A percentile compares a stretch with the other conserved stretches of the same genome.
Evolutionary conservation across 2,329 filamentous ascomycete genomes (phyloP).

Genomic region (Pyrenophora tritici-repentis): DNA sequence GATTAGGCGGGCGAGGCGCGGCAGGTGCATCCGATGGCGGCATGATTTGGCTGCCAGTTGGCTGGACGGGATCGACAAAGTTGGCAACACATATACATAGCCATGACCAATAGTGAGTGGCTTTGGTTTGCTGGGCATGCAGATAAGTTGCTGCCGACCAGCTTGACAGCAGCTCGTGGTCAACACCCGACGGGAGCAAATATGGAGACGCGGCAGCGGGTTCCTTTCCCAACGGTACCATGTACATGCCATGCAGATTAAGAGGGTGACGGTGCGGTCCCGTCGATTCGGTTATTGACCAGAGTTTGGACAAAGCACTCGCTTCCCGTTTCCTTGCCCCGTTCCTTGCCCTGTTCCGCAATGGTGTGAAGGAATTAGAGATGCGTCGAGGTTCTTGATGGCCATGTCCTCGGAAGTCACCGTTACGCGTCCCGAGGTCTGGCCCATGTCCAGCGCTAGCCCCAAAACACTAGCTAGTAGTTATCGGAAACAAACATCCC

Average conservation of each 20-base stretch:
- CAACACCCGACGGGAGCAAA: slow-evolving; percentile 5
- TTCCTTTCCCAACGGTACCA: slow-evolving; percentile 12
- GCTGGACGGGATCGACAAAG: slow-evolving; percentile 15
- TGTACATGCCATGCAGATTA: slow-evolving; percentile 11
- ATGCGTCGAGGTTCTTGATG: no score
- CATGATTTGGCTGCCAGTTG: slow-evolving; percentile 10
- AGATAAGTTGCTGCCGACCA: neutral
- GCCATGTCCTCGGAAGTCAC: no score
- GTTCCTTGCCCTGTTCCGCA: neutral
- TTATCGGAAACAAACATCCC: slow-evolving; percentile 24
- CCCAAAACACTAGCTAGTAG: slow-evolving; percentile 6
- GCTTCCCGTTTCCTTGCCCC: neutral
- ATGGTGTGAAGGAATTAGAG: no score
- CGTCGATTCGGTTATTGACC: neutral
- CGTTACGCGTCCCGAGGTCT: no score
- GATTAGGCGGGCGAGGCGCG: slow-evolving; percentile 25
- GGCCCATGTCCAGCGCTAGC: neutral
- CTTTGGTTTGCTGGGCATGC: slow-evolving; percentile 5
- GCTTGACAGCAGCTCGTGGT: slow-evolving; percentile 2
- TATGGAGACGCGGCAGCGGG: slow-evolving; percentile 21
- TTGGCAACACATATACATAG: slow-evolving; percentile 5
- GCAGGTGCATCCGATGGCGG: slow-evolving; percentile 21
- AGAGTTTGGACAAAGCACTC: slow-evolving; percentile 6
- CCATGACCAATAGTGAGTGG: slow-evolving; percentile 1
- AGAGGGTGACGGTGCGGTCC: slow-evolving; percentile 1